phyloP scores from a whole-genome alignment of 75 land plant genomes.

The Pinus taeda region DNA sequence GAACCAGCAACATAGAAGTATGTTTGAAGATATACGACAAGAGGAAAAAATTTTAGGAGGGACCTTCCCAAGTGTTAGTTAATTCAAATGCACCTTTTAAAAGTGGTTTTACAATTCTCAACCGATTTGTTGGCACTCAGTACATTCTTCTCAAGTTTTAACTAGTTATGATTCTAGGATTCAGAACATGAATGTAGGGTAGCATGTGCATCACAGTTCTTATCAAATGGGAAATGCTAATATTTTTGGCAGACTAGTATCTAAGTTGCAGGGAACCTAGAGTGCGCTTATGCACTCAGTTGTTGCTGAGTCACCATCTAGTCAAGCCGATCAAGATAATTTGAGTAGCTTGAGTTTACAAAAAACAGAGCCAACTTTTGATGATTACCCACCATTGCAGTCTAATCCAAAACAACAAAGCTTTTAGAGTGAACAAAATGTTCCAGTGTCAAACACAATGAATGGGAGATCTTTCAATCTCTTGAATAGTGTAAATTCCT shows the following conservation, averaged over 20 bases:
- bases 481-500: conserved; percentile 16
- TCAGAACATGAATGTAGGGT: conserved; percentile 11
- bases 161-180: conserved; percentile 24
- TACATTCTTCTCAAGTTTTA: neutral
- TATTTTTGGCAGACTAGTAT: conserved; percentile 20
- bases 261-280: conserved; percentile 59
- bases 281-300: conserved; percentile 83
- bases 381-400: conserved; percentile 19
- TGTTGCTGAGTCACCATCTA: conserved; percentile 59
- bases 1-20: conserved; percentile 25
- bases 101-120: conserved; percentile 43
- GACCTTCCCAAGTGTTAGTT: conserved; percentile 23
- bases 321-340: conserved; percentile 54
- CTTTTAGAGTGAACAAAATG: conserved; percentile 31
- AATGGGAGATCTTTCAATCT: conserved; percentile 28
- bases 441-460: conserved; percentile 18
- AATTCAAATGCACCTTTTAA: conserved; percentile 47
- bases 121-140: conserved; percentile 32
- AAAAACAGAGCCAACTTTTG: conserved; percentile 35
- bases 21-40: conserved; percentile 16
- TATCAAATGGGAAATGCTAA: conserved; percentile 25
- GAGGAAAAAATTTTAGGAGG: conserved; percentile 14
- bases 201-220: conserved; percentile 13
- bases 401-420: conserved; percentile 22
- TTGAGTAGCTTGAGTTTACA: conserved; percentile 58